Evolutionary conservation across 768 basidiomycete species (phyloP).

Genomic region (Pholiota molesta): DNA sequence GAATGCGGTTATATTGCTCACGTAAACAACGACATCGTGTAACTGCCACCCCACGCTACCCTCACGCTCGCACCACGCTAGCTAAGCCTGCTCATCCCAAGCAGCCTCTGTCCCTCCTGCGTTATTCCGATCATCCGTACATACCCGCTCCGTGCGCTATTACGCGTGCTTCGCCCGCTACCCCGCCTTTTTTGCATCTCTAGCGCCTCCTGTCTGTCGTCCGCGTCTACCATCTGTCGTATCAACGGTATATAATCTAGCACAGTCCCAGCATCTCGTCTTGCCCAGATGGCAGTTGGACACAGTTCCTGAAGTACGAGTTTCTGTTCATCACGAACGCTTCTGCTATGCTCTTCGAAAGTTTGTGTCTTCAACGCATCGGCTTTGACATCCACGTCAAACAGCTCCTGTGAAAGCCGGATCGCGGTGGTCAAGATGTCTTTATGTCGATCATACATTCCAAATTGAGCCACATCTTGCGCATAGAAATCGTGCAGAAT

Average conservation of each 20-base stretch:
- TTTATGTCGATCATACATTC: slow-evolving; percentile 45
- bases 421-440: slow-evolving; percentile 52
- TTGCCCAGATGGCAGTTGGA: slow-evolving; percentile 40
- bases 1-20: slow-evolving; percentile 45
- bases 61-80: slow-evolving; percentile 26
- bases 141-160: slow-evolving; percentile 51
- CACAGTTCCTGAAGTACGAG: slow-evolving; percentile 51
- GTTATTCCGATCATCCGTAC: slow-evolving; percentile 45
- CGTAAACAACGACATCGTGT: slow-evolving; percentile 31
- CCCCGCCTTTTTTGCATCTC: slow-evolving; percentile 26
- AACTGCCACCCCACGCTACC: slow-evolving; percentile 29
- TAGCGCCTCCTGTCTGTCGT: slow-evolving; percentile 55
- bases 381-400: slow-evolving; percentile 16
- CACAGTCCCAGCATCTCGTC: slow-evolving; percentile 50
- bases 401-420: slow-evolving; percentile 48
- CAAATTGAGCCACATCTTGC: slow-evolving; percentile 30
- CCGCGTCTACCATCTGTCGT: slow-evolving; percentile 62
- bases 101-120: slow-evolving; percentile 35
- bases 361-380: slow-evolving; percentile 9
- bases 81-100: slow-evolving; percentile 30
- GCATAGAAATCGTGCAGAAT: slow-evolving; percentile 39
- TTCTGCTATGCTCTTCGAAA: slow-evolving; percentile 15
- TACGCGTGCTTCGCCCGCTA: slow-evolving; percentile 54
- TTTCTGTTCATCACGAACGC: slow-evolving; percentile 13
- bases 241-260: slow-evolving; percentile 76